Percentiles rank a stretch among this genome's conserved stretches.
Evolutionary conservation across 257 asterid species (phyloP).

Genomic region (Jacaranda mimosifolia): DNA sequence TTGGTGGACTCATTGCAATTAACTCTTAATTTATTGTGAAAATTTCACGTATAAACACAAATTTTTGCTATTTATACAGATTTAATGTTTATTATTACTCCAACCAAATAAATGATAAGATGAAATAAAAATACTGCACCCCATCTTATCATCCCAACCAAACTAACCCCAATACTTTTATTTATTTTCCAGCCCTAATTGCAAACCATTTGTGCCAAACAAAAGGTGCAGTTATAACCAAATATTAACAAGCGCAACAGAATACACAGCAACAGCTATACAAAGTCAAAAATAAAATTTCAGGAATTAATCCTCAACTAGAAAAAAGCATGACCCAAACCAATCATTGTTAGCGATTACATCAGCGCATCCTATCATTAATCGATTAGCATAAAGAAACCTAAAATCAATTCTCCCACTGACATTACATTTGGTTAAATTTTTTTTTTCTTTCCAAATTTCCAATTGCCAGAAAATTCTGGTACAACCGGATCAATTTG

Average conservation of each 20-base stretch:
- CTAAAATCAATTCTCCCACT: slow-evolving; percentile 24
- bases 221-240: background rate
- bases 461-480: background rate
- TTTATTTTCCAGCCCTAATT: background rate
- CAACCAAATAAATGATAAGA: too few species aligned
- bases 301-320: slow-evolving; percentile 26
- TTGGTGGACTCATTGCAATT: too few species aligned
- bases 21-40: too few species aligned
- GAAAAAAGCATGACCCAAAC: slow-evolving; percentile 32
- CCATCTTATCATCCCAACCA: too few species aligned
- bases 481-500: slow-evolving; percentile 33
- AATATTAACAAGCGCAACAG: background rate
- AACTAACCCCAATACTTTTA: too few species aligned
- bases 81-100: too few species aligned
- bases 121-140: too few species aligned
- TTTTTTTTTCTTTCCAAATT: slow-evolving; percentile 9
- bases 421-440: slow-evolving; percentile 39
- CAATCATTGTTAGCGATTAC: slow-evolving; percentile 52
- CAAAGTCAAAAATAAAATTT: background rate
- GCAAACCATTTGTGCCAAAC: background rate
- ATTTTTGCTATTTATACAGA: too few species aligned
- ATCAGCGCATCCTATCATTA: slow-evolving; percentile 33
- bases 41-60: too few species aligned
- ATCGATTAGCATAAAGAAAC: slow-evolving; percentile 7
- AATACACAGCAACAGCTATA: background rate